Conservation (phyloP, 345 rosid species). For the Eucalyptus guilfoylei region DNA sequence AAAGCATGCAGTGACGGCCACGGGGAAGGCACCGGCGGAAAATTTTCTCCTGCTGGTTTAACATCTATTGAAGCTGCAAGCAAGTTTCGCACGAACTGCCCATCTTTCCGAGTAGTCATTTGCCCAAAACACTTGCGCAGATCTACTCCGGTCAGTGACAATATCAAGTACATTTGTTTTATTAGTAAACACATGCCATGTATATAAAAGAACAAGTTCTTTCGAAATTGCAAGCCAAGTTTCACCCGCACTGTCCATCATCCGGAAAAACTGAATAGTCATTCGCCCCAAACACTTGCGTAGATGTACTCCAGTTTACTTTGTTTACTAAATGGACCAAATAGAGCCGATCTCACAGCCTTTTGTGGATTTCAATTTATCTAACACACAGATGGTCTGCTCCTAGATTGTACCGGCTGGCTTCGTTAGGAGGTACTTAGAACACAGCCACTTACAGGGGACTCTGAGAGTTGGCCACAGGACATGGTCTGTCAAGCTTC, state of each 20-base stretch:
- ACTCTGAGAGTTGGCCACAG: background rate
- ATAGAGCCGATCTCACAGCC: background rate
- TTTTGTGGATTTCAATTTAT: background rate
- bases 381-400: background rate
- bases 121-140: background rate
- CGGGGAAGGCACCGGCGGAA: background rate
- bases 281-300: background rate
- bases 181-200: background rate
- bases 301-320: background rate
- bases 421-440: background rate
- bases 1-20: background rate
- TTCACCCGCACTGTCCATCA: background rate
- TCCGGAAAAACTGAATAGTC: background rate
- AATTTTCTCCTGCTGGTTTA: background rate
- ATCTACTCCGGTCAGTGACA: background rate
- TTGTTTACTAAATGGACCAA: background rate
- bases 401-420: background rate
- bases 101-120: background rate
- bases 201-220: background rate
- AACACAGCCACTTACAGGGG: background rate
- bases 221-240: background rate
- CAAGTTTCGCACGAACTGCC: background rate
- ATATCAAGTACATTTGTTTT: background rate
- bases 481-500: background rate
- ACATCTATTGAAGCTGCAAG: background rate